Evolutionary conservation across 2,329 filamentous ascomycete species (phyloP).

Genomic region (Penicillium hordei): DNA sequence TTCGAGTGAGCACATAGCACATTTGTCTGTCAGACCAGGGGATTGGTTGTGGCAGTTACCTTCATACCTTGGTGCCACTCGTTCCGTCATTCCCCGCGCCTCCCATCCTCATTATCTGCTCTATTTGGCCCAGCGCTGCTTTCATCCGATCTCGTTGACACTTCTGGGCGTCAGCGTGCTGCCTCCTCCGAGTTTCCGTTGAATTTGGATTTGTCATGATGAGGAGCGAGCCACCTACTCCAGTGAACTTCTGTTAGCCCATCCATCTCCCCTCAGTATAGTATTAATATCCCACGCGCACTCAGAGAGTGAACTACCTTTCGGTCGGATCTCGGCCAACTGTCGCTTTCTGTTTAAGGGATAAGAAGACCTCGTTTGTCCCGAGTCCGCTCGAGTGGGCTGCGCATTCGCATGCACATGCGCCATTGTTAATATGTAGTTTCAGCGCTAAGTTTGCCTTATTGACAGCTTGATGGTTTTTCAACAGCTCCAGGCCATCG

Average conservation of each 20-base stretch:
- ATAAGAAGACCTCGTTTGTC: background rate
- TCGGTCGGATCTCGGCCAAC: background rate
- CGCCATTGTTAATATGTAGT: background rate
- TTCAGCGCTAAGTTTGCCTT: background rate
- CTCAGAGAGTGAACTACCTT: background rate
- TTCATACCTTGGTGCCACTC: background rate
- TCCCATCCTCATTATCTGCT: background rate
- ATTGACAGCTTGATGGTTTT: background rate
- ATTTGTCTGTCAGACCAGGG: background rate
- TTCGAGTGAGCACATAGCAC: background rate
- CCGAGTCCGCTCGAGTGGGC: background rate
- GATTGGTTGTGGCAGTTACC: background rate
- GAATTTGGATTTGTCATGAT: background rate
- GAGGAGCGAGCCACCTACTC: background rate
- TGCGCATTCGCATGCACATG: background rate
- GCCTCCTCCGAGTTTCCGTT: background rate
- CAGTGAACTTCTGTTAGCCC: background rate
- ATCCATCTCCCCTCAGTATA: background rate
- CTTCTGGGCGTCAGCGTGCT: background rate
- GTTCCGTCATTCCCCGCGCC: background rate
- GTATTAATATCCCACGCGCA: background rate
- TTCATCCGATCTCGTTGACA: background rate
- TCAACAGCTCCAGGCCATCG: background rate
- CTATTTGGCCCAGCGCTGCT: background rate
- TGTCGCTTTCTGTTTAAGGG: background rate